Base-by-base conservation (phyloP, 2,329 filamentous ascomycete genomes). In the Pseudocercospora ulei region DNA sequence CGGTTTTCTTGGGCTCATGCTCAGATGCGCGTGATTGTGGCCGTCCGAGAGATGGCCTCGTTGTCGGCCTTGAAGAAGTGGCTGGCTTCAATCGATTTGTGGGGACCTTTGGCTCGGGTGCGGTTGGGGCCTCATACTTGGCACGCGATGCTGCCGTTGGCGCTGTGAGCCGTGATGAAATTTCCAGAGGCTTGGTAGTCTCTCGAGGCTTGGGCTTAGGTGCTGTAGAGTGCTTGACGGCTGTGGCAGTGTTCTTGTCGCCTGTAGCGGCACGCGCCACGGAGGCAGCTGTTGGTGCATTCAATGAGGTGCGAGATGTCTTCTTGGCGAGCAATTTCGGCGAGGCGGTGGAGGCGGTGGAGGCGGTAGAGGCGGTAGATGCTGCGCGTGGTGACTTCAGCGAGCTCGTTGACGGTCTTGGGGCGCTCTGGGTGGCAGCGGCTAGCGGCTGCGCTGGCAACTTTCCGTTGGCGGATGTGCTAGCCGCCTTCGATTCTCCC, bases 91-190 rank as follows among this genome's bases (percentile, higher is more conserved):
- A 38, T 5, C 56, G 45, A 6, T 58, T 48, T 24, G 59, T 47
- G 8, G 58, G 42, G 35, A 53, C 39, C 54, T 60, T 16, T 49
- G 47, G 38, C 30, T 48, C 52, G 19, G 46, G 37, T 28, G 56
- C 52, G 20, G 17, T 30, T 27, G 13, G 50, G 8, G 50, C 37
- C 20, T 66, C 67, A 34, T 70, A 66, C 59, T 78, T 83, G 8
- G 76, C 78, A 9, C 72, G 73, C 1, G 76, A 85, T 0, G 81
- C 70, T 14, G 80, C 73, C 3, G 81, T 86, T 19, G 78, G 80
- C 4, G 78, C 76, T 14, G 70, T 80, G 18, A 85, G 65, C 41
- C 78, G 77, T 6, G 79, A 66, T 5, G 80, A 76, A 1, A 85
- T 65, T 40, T 73, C 74, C 35, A 77, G 66, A 6, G 80, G 79